Percentiles rank a stretch among this genome's conserved stretches.
These are phyloP conservation scores for Quercus bicolor DNA, from an alignment of 306 rosid genomes.

Conservation along the genomic window DNA sequence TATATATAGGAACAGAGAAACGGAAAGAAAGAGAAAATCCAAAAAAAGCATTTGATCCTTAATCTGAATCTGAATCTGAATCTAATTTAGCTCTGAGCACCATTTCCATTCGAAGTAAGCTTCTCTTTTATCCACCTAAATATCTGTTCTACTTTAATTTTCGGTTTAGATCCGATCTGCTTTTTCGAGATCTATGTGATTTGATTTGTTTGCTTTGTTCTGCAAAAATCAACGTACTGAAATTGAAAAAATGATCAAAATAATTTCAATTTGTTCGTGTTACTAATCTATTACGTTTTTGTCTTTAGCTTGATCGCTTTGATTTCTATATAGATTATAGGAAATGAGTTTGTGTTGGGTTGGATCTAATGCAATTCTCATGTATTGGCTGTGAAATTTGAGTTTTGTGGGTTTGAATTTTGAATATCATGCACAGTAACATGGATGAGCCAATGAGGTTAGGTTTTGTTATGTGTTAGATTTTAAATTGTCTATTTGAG, in stretches of 20 bases:
- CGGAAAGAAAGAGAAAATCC: neutral
- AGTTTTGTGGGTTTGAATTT: neutral
- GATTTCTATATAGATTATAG: too few relatives aligned
- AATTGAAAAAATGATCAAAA: neutral
- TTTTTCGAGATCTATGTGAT: neutral
- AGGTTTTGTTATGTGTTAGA: neutral
- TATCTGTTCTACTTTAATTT: neutral
- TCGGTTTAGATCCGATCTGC: neutral
- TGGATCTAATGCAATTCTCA: neutral
- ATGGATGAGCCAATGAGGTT: neutral
- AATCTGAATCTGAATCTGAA: conserved; percentile 30
- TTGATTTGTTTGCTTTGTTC: neutral
- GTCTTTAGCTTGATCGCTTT: too few relatives aligned
- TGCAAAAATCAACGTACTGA: too few relatives aligned
- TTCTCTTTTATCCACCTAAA: conserved; percentile 8
- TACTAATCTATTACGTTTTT: neutral
- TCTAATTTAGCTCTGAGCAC: neutral
- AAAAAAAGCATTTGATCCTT: neutral
- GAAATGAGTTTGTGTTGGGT: too few relatives aligned
- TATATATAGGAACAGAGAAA: neutral
- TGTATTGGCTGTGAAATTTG: neutral
- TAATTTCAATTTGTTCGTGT: neutral
- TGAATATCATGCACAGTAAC: neutral
- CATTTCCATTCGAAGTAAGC: neutral
- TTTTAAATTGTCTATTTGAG: neutral